Conservation (phyloP, 2,329 filamentous ascomycete genomes). For the Plenodomus biglobosus region DNA sequence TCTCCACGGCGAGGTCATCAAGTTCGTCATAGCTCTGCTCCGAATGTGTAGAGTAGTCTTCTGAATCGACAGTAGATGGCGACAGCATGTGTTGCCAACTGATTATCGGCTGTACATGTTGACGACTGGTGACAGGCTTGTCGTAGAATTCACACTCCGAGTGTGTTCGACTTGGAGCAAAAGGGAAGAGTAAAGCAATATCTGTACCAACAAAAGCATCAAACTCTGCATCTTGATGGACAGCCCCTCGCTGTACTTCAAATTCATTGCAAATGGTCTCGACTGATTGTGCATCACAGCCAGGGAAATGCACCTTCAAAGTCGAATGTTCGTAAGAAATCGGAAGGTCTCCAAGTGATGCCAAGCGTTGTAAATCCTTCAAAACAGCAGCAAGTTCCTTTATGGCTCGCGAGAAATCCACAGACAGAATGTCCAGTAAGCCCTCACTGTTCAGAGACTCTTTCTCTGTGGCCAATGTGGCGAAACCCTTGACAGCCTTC, state of each 20-base stretch:
- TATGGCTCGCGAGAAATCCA: constrained; percentile 83
- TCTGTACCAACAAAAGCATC: constrained; percentile 66
- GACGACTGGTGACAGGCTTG: constrained; percentile 43
- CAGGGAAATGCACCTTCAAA: constrained; percentile 84
- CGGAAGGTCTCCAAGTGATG: constrained; percentile 78
- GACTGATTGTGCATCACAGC: constrained; percentile 80
- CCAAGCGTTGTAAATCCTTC: constrained; percentile 77
- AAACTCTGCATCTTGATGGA: constrained; percentile 79
- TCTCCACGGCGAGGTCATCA: constrained; percentile 44
- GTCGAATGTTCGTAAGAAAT: constrained; percentile 69
- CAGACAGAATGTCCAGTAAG: constrained; percentile 79
- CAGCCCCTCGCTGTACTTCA: constrained; percentile 75
- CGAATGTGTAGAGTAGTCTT: constrained; percentile 45
- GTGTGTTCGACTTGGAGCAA: constrained; percentile 65
- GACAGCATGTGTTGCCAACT: constrained; percentile 63
- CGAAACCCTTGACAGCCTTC: constrained; percentile 58
- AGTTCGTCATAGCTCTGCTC: constrained; percentile 44
- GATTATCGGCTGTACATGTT: constrained; percentile 46
- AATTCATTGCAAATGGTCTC: constrained; percentile 84
- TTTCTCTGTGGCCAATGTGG: constrained; percentile 41
- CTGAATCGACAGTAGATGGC: constrained; percentile 38
- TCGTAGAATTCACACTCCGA: constrained; percentile 52
- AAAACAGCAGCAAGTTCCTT: constrained; percentile 79
- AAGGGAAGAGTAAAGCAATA: constrained; percentile 81
- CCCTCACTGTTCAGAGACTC: constrained; percentile 77